A percentile compares a stretch with the other conserved stretches of the same genome.
phyloP scores from a whole-genome alignment of 1,284 basidiomycete genomes.

The Fomitiporia mediterranea region DNA sequence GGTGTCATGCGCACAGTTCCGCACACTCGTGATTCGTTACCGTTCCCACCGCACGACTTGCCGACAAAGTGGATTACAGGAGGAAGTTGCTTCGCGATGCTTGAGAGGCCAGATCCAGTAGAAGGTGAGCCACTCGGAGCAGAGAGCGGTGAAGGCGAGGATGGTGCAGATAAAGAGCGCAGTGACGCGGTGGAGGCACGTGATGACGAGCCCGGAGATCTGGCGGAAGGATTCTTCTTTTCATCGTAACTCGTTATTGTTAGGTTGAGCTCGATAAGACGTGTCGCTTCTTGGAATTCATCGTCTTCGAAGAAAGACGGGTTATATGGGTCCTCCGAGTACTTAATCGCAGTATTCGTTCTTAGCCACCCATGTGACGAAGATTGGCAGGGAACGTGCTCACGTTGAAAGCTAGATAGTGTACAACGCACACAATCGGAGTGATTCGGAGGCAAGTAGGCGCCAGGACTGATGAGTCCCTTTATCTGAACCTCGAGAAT shows the following conservation, averaged over 20 bases:
- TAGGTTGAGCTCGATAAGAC: slow-evolving; percentile 55
- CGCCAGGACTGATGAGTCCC: not conserved
- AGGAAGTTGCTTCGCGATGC: slow-evolving; percentile 11
- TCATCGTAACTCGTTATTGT: slow-evolving; percentile 29
- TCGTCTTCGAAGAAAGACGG: slow-evolving; percentile 50
- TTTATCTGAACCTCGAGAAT: not conserved
- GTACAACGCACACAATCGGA: too few species aligned
- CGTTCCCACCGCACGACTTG: slow-evolving; percentile 39
- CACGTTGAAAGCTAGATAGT: slow-evolving; percentile 55
- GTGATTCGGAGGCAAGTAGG: not conserved
- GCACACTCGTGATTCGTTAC: slow-evolving; percentile 43
- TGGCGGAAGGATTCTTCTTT: slow-evolving; percentile 19
- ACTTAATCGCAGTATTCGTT: slow-evolving; percentile 31
- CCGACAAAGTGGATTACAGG: slow-evolving; percentile 54
- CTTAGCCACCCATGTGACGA: not conserved
- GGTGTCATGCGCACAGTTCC: slow-evolving; percentile 52
- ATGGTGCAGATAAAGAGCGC: not conserved
- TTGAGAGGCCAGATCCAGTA: not conserved
- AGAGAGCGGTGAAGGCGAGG: slow-evolving; percentile 6
- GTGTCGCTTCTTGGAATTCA: slow-evolving; percentile 56
- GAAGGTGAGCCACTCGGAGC: slow-evolving; percentile 1
- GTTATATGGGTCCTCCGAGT: slow-evolving; percentile 37
- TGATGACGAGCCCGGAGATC: slow-evolving; percentile 26
- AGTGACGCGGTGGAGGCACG: slow-evolving; percentile 9
- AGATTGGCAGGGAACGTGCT: slow-evolving; percentile 22